A percentile compares a stretch with the other conserved stretches of the same genome.
These are phyloP conservation scores for Teratosphaeria nubilosa DNA, from an alignment of 2,329 filamentous ascomycete species.

Conservation along the genomic window DNA sequence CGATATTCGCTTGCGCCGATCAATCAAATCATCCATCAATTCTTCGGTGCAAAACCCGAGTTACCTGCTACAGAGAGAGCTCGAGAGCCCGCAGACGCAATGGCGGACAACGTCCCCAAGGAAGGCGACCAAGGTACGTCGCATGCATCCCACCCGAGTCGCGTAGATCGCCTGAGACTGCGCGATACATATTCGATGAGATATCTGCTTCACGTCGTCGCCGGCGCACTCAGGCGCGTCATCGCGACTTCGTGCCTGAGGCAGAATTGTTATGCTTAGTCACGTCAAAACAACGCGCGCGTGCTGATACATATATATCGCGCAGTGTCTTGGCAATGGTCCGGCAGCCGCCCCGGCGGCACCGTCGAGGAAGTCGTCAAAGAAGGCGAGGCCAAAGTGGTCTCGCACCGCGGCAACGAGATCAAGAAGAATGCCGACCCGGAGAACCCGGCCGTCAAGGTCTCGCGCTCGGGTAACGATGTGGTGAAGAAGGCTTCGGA, in stretches of 20 bases:
- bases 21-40: neutral
- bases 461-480: constrained; percentile 52
- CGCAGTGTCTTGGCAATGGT: constrained; percentile 55
- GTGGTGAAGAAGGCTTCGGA: constrained; percentile 55
- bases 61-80: neutral
- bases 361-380: constrained; percentile 48
- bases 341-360: constrained; percentile 45
- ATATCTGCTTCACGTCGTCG: neutral
- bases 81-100: constrained; percentile 15
- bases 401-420: constrained; percentile 51
- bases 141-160: constrained; percentile 3
- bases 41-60: neutral
- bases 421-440: constrained; percentile 54
- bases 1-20: neutral
- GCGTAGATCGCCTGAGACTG: neutral
- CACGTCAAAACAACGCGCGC: constrained; percentile 4
- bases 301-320: neutral
- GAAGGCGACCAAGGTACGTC: constrained; percentile 31
- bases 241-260: constrained; percentile 1
- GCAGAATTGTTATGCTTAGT: constrained; percentile 11
- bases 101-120: constrained; percentile 40
- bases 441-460: constrained; percentile 50
- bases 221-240: neutral
- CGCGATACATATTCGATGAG: neutral
- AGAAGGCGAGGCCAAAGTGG: constrained; percentile 44